These are phyloP conservation scores for Aspergillus sp. DNA, from an alignment of 2,329 filamentous ascomycete species.

Conservation along the genomic window DNA sequence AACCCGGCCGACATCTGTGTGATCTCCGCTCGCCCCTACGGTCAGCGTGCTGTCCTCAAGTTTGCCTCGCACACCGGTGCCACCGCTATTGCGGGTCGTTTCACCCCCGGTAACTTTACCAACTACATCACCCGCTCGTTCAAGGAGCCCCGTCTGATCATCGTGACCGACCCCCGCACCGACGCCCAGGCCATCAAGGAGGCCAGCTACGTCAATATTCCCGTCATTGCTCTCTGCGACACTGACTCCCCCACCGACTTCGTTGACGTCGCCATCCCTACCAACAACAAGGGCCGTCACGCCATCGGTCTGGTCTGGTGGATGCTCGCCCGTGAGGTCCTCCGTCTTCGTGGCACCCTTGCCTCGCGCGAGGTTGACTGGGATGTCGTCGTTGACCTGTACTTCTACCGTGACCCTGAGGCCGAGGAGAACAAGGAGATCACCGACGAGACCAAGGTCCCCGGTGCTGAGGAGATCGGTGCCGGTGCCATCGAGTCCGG, in stretches of 20 bases:
- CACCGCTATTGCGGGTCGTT: constrained; percentile 95
- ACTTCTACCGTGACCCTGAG: constrained; percentile 99
- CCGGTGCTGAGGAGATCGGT: constrained; percentile 77
- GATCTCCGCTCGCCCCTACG: constrained; percentile 98
- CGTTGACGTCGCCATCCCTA: constrained; percentile 98
- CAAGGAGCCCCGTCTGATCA: constrained; percentile 99
- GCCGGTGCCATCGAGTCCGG: constrained; percentile 68
- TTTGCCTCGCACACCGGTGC: constrained; percentile 98
- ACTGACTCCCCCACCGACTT: constrained; percentile 99
- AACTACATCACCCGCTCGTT: constrained; percentile 99
- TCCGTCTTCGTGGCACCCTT: constrained; percentile 95
- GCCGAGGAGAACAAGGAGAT: constrained; percentile 97
- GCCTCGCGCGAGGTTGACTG: constrained; percentile 92
- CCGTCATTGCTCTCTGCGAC: constrained; percentile 97
- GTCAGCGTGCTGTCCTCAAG: constrained; percentile 98
- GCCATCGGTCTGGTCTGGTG: constrained; percentile 98
- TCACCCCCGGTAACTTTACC: constrained; percentile 99
- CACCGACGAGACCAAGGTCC: constrained; percentile 72
- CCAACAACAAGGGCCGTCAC: constrained; percentile 99
- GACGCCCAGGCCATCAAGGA: constrained; percentile 99
- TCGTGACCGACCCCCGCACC: constrained; percentile 99
- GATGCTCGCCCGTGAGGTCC: constrained; percentile 99
- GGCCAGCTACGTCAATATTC: constrained; percentile 99
- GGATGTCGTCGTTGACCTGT: constrained; percentile 99
- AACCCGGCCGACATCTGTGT: constrained; percentile 99